Evolutionary conservation across 257 asterid genomes (phyloP).

Genomic region (Gynochthodes officinalis): DNA sequence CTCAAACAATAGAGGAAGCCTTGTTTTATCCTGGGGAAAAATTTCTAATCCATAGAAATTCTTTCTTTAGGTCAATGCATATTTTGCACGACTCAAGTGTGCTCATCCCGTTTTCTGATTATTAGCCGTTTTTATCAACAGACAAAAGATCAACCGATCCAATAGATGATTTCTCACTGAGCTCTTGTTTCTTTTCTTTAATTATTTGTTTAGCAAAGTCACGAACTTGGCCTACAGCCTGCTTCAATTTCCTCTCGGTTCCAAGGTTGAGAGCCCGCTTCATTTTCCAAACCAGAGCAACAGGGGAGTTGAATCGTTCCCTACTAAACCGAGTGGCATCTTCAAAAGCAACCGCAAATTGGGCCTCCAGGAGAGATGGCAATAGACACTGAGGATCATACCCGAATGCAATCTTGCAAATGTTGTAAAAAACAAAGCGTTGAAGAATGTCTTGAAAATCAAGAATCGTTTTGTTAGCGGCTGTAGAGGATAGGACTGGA

Average conservation of each 20-base stretch:
- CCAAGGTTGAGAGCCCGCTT: conserved; percentile 43
- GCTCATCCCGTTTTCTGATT: no score
- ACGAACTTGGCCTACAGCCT: conserved; percentile 23
- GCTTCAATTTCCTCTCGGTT: conserved; percentile 37
- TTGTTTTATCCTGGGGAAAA: no score
- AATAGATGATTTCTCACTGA: conserved; percentile 17
- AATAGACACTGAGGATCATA: conserved; percentile 52
- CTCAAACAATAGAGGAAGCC: no score
- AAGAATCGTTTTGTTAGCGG: conserved; percentile 12
- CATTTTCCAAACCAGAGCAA: conserved; percentile 43
- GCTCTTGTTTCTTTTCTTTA: conserved; percentile 34
- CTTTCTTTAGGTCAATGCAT: no score
- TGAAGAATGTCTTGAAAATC: conserved; percentile 66
- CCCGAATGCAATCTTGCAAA: conserved; percentile 62
- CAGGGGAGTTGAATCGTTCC: conserved; percentile 30
- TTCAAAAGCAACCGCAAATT: conserved; percentile 51
- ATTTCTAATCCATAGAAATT: no score
- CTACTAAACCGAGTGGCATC: conserved; percentile 27
- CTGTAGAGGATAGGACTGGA: conserved; percentile 35
- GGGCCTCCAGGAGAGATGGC: conserved; percentile 42
- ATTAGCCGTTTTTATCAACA: no score
- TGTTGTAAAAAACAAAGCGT: conserved; percentile 64
- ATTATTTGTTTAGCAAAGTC: conserved; percentile 44
- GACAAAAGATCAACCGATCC: conserved; percentile 48
- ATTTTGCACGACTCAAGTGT: no score